Conservation (phyloP, 306 rosid genomes). For the Lathyrus sativus region DNA sequence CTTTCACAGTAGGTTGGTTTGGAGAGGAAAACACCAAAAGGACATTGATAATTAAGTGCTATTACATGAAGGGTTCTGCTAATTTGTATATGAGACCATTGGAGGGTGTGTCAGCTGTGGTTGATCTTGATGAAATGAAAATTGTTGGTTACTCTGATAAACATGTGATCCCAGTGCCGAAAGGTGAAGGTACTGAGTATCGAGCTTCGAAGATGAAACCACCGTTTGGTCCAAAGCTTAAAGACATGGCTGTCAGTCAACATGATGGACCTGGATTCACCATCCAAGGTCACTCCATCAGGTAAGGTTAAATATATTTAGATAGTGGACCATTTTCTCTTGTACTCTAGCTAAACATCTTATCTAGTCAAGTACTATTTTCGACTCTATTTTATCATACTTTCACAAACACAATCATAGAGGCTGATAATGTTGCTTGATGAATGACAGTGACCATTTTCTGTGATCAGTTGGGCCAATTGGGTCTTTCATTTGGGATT, state of each 20-base stretch:
- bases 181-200: slow-evolving; percentile 43
- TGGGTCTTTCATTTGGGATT: slow-evolving; percentile 54
- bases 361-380: no score
- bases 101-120: slow-evolving; percentile 35
- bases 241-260: slow-evolving; percentile 23
- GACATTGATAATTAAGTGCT: slow-evolving; percentile 34
- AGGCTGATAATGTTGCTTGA: no score
- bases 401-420: no score
- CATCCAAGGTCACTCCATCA: slow-evolving; percentile 37
- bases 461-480: slow-evolving; percentile 56
- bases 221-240: slow-evolving; percentile 45
- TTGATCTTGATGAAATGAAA: slow-evolving; percentile 41
- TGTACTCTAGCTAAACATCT: no score
- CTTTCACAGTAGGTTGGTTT: slow-evolving; percentile 39
- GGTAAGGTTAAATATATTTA: slow-evolving; percentile 29
- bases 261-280: slow-evolving; percentile 42
- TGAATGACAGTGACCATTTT: no score
- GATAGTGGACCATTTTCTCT: no score
- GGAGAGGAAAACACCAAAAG: slow-evolving; percentile 34
- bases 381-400: no score
- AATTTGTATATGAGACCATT: slow-evolving; percentile 39
- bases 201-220: slow-evolving; percentile 36
- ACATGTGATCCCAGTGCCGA: slow-evolving; percentile 28
- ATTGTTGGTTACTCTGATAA: slow-evolving; percentile 35
- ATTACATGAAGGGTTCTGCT: slow-evolving; percentile 14